Percentiles rank a stretch among this genome's conserved stretches.
These are phyloP conservation scores for Thermomucor indicae-seudaticae DNA, from an alignment of 371 early-diverging fungal species.

Conservation along the genomic window DNA sequence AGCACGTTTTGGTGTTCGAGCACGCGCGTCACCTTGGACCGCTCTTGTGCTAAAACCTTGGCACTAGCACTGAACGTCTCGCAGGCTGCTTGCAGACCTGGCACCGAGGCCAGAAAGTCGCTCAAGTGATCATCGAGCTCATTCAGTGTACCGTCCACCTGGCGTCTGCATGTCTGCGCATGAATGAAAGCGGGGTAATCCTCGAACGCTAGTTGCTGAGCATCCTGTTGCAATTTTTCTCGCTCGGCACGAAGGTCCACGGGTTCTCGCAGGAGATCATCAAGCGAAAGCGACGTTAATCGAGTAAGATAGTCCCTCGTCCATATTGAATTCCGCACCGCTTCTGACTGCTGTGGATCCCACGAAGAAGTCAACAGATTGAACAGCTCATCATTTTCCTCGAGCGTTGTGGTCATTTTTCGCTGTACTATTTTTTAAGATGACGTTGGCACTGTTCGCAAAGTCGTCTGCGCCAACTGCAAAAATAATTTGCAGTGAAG, in stretches of 20 bases:
- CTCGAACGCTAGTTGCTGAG: slow-evolving; percentile 63
- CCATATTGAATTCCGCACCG: slow-evolving; percentile 32
- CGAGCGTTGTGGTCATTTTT: slow-evolving; percentile 7
- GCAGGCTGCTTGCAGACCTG: slow-evolving; percentile 52
- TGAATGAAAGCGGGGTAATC: slow-evolving; percentile 70
- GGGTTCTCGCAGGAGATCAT: slow-evolving; percentile 55
- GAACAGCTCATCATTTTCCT: slow-evolving; percentile 24
- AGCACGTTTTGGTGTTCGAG: slow-evolving; percentile 58
- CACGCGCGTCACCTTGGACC: slow-evolving; percentile 47
- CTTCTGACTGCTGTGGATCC: slow-evolving; percentile 5
- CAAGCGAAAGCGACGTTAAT: slow-evolving; percentile 56
- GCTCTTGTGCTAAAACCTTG: slow-evolving; percentile 37
- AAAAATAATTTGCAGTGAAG: too few species aligned
- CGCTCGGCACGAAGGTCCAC: slow-evolving; percentile 49
- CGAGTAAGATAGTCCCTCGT: slow-evolving; percentile 60
- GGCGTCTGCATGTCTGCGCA: slow-evolving; percentile 57
- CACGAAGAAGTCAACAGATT: slow-evolving; percentile 18
- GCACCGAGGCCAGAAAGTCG: slow-evolving; percentile 40
- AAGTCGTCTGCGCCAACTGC: too few species aligned
- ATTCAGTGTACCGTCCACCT: slow-evolving; percentile 51
- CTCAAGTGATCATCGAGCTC: slow-evolving; percentile 49
- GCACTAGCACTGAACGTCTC: slow-evolving; percentile 30
- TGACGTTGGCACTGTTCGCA: not conserved
- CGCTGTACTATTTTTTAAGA: not conserved
- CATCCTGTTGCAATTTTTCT: slow-evolving; percentile 53